Conservation (phyloP, 768 basidiomycete species). For the Russula lepida region DNA sequence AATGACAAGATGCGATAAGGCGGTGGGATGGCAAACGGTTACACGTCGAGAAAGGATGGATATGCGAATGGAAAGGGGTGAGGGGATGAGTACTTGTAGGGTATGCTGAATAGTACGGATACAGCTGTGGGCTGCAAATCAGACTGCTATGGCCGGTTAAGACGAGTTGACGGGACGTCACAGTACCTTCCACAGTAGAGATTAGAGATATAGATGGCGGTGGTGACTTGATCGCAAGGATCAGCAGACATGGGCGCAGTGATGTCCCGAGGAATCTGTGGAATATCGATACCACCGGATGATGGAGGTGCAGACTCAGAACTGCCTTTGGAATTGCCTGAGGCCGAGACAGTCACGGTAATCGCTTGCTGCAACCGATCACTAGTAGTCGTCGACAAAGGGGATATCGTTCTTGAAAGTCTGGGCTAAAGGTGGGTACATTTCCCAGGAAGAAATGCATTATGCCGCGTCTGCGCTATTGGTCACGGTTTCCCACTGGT, state of each 20-base stretch:
- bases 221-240: slow-evolving; percentile 14
- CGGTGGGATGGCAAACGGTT: slow-evolving; percentile 31
- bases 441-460: too few relatives aligned
- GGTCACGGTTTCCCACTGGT: too few relatives aligned
- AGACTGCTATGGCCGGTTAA: neutral
- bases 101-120: slow-evolving; percentile 38
- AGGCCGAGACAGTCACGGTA: too few relatives aligned
- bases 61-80: slow-evolving; percentile 34
- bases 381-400: too few relatives aligned
- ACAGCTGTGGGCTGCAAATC: slow-evolving; percentile 31
- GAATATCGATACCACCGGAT: neutral
- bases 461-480: too few relatives aligned
- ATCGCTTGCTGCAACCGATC: too few relatives aligned
- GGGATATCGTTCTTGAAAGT: too few relatives aligned
- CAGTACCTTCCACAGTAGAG: slow-evolving; percentile 43
- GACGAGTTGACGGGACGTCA: neutral
- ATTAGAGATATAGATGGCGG: slow-evolving; percentile 36
- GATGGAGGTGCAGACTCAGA: too few relatives aligned
- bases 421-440: too few relatives aligned
- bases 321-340: too few relatives aligned
- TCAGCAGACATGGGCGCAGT: neutral
- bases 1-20: slow-evolving; percentile 28
- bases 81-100: slow-evolving; percentile 32
- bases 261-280: neutral
- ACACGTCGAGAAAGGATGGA: slow-evolving; percentile 41